Evolutionary conservation across 106 monocot genomes (phyloP), one percentile per base, ranked within the genome.

Genomic region (Dactylorhiza incarnata): DNA sequence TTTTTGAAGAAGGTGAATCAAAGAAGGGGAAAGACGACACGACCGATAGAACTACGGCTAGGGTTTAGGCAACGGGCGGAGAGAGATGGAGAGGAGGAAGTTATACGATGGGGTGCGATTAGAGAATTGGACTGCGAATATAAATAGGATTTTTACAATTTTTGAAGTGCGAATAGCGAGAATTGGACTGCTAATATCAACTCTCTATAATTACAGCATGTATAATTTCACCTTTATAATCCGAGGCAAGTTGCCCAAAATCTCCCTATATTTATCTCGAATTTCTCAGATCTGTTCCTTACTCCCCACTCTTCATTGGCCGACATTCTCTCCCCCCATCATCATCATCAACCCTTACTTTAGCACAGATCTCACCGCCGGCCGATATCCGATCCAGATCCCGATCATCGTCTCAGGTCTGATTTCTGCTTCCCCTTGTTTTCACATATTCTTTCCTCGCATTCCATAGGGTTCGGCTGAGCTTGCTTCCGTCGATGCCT

Each of bases 341-440:
- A 10, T 14, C 14, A 0, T 59, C 19, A 15, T 16, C 69, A 19
- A 16, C 44, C 17, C 24, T 2, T 17, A 10, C 45, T 43, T 12
- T 29, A 7, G 5, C 45, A 44, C 43, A 69, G 45, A 45, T 45
- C 6, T 69, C n/a, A 0, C 6, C 6, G 45, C 45, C 5, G 72
- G 22, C 49, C 23, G 20, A 22, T 2, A 48, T 72, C 72, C 48
- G 49, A 72, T 72, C 72, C 72, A 72, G 72, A 72, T 72, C 72
- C 4, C 72, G 19, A 10, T 10, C 22, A 20, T 48, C 72, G n/a
- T 72, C 49, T 11, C 22, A 20, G 19, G 3, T 45, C 1, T 10
- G 45, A 43, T 4, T 69, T 16, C 45, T 14, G 3, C 17, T 45
- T 69, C 14, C 17, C 6, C 8, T 11, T 9, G 9, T 6, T 47